Base-by-base conservation (phyloP, 192 early-diverging fungal species). In the Coemansia sp. region DNA sequence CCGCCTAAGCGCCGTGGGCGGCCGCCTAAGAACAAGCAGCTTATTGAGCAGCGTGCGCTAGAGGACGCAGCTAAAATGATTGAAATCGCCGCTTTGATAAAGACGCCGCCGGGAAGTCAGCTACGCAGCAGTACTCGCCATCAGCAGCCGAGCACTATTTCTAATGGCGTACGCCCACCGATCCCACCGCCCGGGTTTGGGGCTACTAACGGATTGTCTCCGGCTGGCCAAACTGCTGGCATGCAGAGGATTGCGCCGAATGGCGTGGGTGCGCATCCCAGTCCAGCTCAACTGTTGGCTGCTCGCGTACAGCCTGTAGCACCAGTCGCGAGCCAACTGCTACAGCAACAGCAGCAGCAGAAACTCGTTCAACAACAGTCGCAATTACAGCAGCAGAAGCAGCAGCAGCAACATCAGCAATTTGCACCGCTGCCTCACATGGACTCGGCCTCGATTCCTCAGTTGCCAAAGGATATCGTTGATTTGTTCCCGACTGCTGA, bases 21-120 rank as follows among this genome's bases (percentile, higher is more conserved):
- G 13, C 79, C 79, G 21, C 79, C 79, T 37, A 82, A 82, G 66
- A 82, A 82, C 59, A 74, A 77, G 72, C 71, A 77, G 68, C 74
- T 82, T 16, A 82, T 82, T 34, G 60, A 77, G 59, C 67, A 76
- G 68, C 79, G 74, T 11, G 79, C 74, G 6, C 70, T 68, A 64
- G 79, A 82, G 59, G 74, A 76, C 45, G 79, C 79, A 0, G 79
- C 79, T 1, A 69, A 63, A 8, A 51, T 51, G 9, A 64, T 59
- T 11, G 78, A 73, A 4, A 59, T 67, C 3, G 74, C 70, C 3
- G 74, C 74, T 19, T 64, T 56, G 65, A 61, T 33, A 5, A 36
- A 45, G 21, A 36, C 42, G 16, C 71, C 42, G 24, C 71, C 65
- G 1, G 27, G 59, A 27, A 51, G 27, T 16, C 53, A 66, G 65